phyloP scores from a whole-genome alignment of 257 asterid genomes.

The Capsicum baccatum region DNA sequence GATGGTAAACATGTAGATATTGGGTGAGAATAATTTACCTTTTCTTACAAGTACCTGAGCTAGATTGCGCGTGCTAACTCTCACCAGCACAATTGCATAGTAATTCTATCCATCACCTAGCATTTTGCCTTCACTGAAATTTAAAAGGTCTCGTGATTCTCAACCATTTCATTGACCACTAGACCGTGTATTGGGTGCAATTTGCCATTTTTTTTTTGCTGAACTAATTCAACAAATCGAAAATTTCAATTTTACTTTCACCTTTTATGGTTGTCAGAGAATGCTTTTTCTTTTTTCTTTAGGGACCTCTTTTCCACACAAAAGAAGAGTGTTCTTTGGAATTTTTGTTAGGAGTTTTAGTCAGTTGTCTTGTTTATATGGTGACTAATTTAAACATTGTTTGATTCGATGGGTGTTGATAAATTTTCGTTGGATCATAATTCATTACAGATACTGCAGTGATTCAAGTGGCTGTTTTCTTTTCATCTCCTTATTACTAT shows the following conservation, averaged over 20 bases:
- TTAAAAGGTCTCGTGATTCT: neutral
- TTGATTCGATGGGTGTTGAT: neutral
- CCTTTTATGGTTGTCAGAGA: neutral
- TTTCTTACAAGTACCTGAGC: neutral
- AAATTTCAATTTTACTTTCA: neutral
- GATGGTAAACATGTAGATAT: neutral
- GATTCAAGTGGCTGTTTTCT: neutral
- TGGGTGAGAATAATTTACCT: neutral
- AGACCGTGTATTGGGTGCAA: neutral
- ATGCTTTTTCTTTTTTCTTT: no score
- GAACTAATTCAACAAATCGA: neutral
- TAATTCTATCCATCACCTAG: neutral
- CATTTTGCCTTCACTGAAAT: neutral
- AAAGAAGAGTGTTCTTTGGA: neutral
- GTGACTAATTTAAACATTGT: neutral
- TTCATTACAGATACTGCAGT: neutral
- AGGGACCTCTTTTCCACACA: neutral
- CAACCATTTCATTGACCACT: neutral
- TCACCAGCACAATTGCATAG: accelerated
- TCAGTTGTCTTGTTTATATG: neutral
- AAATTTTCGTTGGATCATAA: neutral
- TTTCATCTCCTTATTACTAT: neutral
- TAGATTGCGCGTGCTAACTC: neutral
- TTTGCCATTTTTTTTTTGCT: neutral
- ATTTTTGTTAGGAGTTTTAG: neutral